Evolutionary conservation across 2,329 filamentous ascomycete species (phyloP).

Genomic region (Neopestalotiopsis clavispora): DNA sequence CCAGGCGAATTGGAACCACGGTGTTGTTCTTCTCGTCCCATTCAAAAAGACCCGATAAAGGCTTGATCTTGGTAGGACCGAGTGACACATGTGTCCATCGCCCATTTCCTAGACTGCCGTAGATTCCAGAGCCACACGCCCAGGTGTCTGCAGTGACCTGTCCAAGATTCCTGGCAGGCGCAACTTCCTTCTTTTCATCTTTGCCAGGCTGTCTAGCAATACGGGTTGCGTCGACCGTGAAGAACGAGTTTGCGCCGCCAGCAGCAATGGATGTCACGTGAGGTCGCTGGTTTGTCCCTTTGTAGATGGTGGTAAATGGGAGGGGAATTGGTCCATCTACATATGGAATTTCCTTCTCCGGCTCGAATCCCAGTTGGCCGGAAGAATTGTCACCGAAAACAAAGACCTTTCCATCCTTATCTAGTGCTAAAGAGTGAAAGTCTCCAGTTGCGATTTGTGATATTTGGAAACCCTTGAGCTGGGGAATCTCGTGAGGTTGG

Average conservation of each 20-base stretch:
- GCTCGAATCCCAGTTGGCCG: slow-evolving; percentile 89
- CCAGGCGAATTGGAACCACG: slow-evolving; percentile 78
- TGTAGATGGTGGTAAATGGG: slow-evolving; percentile 75
- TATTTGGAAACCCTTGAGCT: slow-evolving; percentile 73
- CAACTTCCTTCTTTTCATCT: slow-evolving; percentile 40
- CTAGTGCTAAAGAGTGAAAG: slow-evolving; percentile 81
- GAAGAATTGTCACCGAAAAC: slow-evolving; percentile 89
- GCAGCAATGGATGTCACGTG: slow-evolving; percentile 80
- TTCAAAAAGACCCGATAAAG: slow-evolving; percentile 82
- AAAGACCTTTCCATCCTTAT: slow-evolving; percentile 78
- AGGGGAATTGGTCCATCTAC: slow-evolving; percentile 75
- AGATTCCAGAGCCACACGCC: slow-evolving; percentile 85
- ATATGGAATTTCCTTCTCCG: slow-evolving; percentile 62
- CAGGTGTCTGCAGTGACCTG: slow-evolving; percentile 78
- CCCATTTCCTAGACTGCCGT: slow-evolving; percentile 81
- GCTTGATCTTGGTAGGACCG: slow-evolving; percentile 79
- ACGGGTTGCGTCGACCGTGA: slow-evolving; percentile 78
- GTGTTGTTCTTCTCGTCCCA: slow-evolving; percentile 76
- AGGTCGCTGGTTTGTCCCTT: slow-evolving; percentile 64
- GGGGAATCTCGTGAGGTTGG: slow-evolving; percentile 77
- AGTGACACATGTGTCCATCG: slow-evolving; percentile 88
- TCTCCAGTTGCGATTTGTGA: slow-evolving; percentile 82
- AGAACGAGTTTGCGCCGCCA: slow-evolving; percentile 85
- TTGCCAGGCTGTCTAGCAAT: slow-evolving; percentile 45
- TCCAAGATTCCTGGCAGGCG: slow-evolving; percentile 49